Evolutionary conservation across 1,284 basidiomycete species (phyloP).

Genomic region (Naganishia albida): DNA sequence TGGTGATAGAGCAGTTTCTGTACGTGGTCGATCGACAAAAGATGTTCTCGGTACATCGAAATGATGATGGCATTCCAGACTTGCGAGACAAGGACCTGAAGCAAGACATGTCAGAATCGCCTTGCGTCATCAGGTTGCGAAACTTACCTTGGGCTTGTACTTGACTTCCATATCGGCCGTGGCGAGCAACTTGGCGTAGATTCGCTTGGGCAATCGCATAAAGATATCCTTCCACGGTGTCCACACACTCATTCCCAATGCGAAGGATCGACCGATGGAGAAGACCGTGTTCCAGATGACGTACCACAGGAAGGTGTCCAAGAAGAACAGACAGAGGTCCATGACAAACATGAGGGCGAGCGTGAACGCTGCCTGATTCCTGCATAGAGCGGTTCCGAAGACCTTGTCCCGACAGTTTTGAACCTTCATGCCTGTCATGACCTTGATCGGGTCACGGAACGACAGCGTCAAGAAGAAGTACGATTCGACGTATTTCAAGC

Average conservation of each 20-base stretch:
- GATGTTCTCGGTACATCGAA: slow-evolving; percentile 97
- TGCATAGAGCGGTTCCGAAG: slow-evolving; percentile 77
- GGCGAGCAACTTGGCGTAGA: slow-evolving; percentile 88
- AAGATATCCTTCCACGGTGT: slow-evolving; percentile 96
- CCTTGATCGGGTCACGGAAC: slow-evolving; percentile 84
- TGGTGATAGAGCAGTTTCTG: slow-evolving; percentile 94
- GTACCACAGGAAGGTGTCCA: slow-evolving; percentile 96
- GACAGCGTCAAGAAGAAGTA: slow-evolving; percentile 94
- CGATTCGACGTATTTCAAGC: slow-evolving; percentile 89
- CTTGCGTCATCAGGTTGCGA: background rate
- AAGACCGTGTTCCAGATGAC: slow-evolving; percentile 94
- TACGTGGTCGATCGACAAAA: slow-evolving; percentile 93
- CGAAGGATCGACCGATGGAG: slow-evolving; percentile 85
- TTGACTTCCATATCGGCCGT: slow-evolving; percentile 91
- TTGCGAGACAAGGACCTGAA: slow-evolving; percentile 80
- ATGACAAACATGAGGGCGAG: slow-evolving; percentile 94
- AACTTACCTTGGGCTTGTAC: slow-evolving; percentile 87
- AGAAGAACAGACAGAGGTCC: slow-evolving; percentile 91
- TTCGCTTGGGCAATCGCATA: slow-evolving; percentile 86
- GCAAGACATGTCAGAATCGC: slow-evolving; percentile 52
- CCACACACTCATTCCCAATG: slow-evolving; percentile 89
- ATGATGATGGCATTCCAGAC: slow-evolving; percentile 99
- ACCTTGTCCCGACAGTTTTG: slow-evolving; percentile 80
- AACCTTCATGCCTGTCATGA: slow-evolving; percentile 91
- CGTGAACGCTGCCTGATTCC: slow-evolving; percentile 87